Percentiles rank a stretch among this genome's conserved stretches.
Conservation (phyloP, 2,329 filamentous ascomycete genomes). For the Colletotrichum tofieldiae region DNA sequence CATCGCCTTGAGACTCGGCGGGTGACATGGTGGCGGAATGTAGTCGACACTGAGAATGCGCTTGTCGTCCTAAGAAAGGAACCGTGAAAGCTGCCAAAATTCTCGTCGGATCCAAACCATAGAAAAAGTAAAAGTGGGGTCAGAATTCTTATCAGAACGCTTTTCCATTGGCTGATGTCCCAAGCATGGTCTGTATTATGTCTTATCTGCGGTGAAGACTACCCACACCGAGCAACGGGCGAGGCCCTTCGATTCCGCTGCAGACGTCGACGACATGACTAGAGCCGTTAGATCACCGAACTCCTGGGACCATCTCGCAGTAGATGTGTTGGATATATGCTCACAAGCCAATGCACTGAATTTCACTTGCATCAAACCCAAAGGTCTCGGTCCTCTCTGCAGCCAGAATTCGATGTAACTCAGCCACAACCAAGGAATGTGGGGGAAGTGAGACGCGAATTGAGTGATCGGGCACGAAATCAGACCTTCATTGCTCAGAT, state of each 20-base stretch:
- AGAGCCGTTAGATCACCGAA: neutral
- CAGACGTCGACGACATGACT: neutral
- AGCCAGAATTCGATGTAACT: neutral
- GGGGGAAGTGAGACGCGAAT: neutral
- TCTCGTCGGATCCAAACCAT: slow-evolving; percentile 10
- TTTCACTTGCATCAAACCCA: too few species aligned
- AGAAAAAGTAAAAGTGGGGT: slow-evolving; percentile 26
- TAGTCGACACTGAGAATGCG: slow-evolving; percentile 12
- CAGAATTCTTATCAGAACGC: slow-evolving; percentile 6
- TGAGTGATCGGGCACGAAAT: neutral
- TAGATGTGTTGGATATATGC: neutral
- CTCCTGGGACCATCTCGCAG: neutral
- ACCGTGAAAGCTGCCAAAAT: slow-evolving; percentile 19
- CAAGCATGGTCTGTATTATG: neutral
- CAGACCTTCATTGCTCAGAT: neutral
- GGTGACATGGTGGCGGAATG: slow-evolving; percentile 47
- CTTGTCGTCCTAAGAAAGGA: slow-evolving; percentile 26
- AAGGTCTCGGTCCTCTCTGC: neutral
- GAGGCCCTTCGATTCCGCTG: neutral
- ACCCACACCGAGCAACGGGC: neutral
- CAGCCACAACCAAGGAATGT: neutral
- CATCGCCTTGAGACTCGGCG: slow-evolving; percentile 54
- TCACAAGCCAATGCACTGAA: too few species aligned
- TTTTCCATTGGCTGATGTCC: neutral
- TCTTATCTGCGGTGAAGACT: slow-evolving; percentile 1